Evolutionary conservation across 768 basidiomycete species (phyloP).

Genomic region (Rhodotorula babjevae): DNA sequence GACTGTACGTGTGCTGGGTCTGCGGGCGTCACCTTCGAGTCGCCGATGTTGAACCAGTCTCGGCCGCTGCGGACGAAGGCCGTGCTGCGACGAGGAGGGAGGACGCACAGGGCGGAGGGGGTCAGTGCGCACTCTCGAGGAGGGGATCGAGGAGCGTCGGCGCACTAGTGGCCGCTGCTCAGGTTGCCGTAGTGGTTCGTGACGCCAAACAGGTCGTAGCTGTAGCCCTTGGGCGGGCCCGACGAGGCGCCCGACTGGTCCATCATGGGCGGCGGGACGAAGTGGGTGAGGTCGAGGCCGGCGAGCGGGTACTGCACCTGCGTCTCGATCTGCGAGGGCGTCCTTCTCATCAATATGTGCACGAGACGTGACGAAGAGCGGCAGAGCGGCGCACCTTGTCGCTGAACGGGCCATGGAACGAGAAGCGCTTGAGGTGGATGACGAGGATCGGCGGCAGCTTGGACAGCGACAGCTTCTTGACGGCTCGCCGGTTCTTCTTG

Average conservation of each 20-base stretch:
- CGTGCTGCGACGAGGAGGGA: slow-evolving; percentile 56
- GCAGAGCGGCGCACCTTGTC: slow-evolving; percentile 58
- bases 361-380: too few relatives aligned
- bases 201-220: slow-evolving; percentile 89
- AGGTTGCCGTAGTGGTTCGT: slow-evolving; percentile 94
- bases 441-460: slow-evolving; percentile 88
- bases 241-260: slow-evolving; percentile 54
- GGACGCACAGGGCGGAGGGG: not conserved
- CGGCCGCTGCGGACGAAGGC: slow-evolving; percentile 81
- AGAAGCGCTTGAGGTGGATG: slow-evolving; percentile 89
- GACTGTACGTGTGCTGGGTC: slow-evolving; percentile 68
- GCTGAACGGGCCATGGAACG: slow-evolving; percentile 81
- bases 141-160: slow-evolving; percentile 45
- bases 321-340: slow-evolving; percentile 62
- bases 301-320: slow-evolving; percentile 79
- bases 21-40: slow-evolving; percentile 73
- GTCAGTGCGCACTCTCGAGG: not conserved
- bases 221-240: slow-evolving; percentile 62
- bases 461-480: slow-evolving; percentile 80
- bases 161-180: slow-evolving; percentile 80
- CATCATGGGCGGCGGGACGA: slow-evolving; percentile 70
- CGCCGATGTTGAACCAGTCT: slow-evolving; percentile 90
- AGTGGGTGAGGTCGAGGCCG: slow-evolving; percentile 63
- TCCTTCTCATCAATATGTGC: not conserved
- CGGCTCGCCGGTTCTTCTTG: slow-evolving; percentile 77